Evolutionary conservation across 108 stramenopile species (phyloP).

Genomic region (Stephanodiscus triporus): DNA sequence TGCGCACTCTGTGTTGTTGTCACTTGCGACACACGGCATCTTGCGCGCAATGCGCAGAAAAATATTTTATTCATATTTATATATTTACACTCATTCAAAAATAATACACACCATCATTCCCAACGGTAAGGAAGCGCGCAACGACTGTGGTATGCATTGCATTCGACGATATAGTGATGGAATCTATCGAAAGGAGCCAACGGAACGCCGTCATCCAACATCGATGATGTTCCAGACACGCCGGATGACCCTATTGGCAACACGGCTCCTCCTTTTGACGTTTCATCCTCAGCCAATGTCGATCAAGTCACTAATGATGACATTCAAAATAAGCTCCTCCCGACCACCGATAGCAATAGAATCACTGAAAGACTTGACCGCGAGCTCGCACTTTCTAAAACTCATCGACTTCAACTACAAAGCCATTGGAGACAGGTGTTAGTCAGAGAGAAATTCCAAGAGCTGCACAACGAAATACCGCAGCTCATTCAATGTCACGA

Average conservation of each 20-base stretch:
- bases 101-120: too few relatives aligned
- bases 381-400: conserved; percentile 40
- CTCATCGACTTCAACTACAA: conserved; percentile 38
- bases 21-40: too few relatives aligned
- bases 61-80: not conserved
- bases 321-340: not conserved
- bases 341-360: conserved; percentile 4
- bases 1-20: too few relatives aligned
- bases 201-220: too few relatives aligned
- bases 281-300: not conserved
- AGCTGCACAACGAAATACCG: conserved; percentile 39
- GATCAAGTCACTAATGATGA: not conserved
- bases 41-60: not conserved
- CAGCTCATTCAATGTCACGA: conserved; percentile 35
- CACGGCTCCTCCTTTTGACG: too few relatives aligned
- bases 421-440: conserved; percentile 48
- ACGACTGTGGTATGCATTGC: too few relatives aligned
- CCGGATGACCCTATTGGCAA: too few relatives aligned
- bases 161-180: too few relatives aligned
- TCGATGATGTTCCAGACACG: too few relatives aligned
- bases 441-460: conserved; percentile 46
- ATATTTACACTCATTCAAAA: too few relatives aligned
- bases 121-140: too few relatives aligned
- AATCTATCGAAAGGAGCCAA: too few relatives aligned
- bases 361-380: conserved; percentile 24